Evolutionary conservation across 768 basidiomycete species (phyloP), one percentile per base, ranked within the genome.

Genomic region (Lentinula sp.): DNA sequence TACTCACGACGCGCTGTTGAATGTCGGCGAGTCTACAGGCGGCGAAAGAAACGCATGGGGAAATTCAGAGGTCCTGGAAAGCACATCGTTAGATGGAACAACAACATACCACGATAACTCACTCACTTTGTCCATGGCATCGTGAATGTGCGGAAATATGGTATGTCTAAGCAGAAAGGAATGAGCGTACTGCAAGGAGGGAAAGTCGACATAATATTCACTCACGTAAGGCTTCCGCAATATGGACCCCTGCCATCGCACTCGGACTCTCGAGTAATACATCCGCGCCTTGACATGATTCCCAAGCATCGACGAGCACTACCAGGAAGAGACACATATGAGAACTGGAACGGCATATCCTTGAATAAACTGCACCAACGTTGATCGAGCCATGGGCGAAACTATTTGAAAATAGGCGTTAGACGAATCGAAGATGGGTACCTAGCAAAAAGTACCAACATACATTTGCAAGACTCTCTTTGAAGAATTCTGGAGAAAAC

Each of bases 401-500:
- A 89, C 77, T 84, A 65, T 41, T 28, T 33, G 12, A n/a, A 20
- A 48, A 4, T 18, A 20, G 9, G 4, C 5, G 46, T 48, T 1
- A 20, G n/a, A 48, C 20, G 18, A 41, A 10, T 35, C 45, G 13
- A 64, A 45, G 58, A 39, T n/a, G 9, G 39, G 3, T 39, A 39
- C 37, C 13, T 13, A 35, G 28, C 52, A 52, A 18, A 18, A 57
- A 60, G 49, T 39, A 12, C 23, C 6, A 15, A 59, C 81, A 61
- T 62, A 83, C 82, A 64, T 83, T 79, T 3, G 75, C 74, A 4
- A 89, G 64, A 59, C 82, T 82, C 66, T 85, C 81, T 66, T 78
- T 85, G 77, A 89, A 87, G 66, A 87, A 89, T 18, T 85, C 84
- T 0, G 86, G 85, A 7, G 86, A 87, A 68, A 88, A 87, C 84